Evolutionary conservation across 495 filamentous ascomycete genomes (phyloP), one percentile per base, ranked within the genome.

Genomic region (Chaetomidium leptoderma): DNA sequence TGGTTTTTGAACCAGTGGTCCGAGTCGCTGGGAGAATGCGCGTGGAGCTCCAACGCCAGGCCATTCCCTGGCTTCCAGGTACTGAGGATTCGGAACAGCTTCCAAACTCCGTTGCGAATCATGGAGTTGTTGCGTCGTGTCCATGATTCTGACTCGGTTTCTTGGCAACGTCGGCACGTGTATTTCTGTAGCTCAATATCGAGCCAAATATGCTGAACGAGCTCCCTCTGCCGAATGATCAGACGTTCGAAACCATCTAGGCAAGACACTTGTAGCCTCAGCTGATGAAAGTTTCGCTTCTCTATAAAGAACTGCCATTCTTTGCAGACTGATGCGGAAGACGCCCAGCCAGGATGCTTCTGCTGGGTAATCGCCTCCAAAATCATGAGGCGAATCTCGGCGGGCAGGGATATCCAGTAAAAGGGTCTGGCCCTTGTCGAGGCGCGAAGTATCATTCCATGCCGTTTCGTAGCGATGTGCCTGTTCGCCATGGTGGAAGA

Each of bases 1-100:
- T 39, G 56, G 56, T 65, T 60, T 43, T 67, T 64, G 48, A 63
- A 67, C 59, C 48, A 61, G 53, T 67, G 65, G 39, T 65, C 40
- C 16, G 53, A 53, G 36, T 67, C 59, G 53, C 65, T 67, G 35
- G 57, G 57, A 46, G 53, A 67, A 47, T 62, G 40, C 16, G 52
- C 62, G 58, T 59, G 55, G 45, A 67, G 63, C 65, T 65, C 65
- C 42, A 65, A 52, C 55, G 57, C 52, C 16, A 67, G 30, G 13
- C 39, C 51, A n/a, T 50, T 50, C 19, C 19, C 39, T 29, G 33
- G 23, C 29, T 56, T 30, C 65, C 60, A 67, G 40, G 62, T 43
- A 44, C 63, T 53, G 40, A 67, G 51, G 50, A 62, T 55, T 11
- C 45, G 57, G 33, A 62, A 62, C 4, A 67, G 54, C 49, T 60